Conservation (phyloP, 2,329 filamentous ascomycete genomes). For the Cercospora citrullina region DNA sequence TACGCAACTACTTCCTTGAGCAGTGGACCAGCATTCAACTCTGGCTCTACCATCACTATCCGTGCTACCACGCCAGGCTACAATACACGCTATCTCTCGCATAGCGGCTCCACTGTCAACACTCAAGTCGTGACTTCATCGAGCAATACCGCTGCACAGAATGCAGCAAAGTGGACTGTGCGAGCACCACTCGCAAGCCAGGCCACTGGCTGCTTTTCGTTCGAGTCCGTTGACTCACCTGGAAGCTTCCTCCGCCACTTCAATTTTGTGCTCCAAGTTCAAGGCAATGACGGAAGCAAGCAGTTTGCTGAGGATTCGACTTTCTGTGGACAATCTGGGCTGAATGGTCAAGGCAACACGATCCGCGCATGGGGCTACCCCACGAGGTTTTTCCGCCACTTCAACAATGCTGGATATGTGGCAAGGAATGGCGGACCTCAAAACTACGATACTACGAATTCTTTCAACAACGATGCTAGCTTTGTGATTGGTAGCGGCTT, state of each 20-base stretch:
- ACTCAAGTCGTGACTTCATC: constrained; percentile 57
- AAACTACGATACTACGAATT: constrained; percentile 51
- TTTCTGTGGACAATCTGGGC: constrained; percentile 57
- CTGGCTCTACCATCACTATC: constrained; percentile 56
- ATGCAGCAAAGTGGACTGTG: constrained; percentile 56
- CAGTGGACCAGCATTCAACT: constrained; percentile 51
- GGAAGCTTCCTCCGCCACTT: constrained; percentile 61
- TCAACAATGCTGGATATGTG: constrained; percentile 48
- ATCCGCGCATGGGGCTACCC: constrained; percentile 62
- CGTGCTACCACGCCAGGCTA: constrained; percentile 57
- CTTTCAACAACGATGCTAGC: constrained; percentile 58
- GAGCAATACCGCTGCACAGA: constrained; percentile 52
- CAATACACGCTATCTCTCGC: constrained; percentile 57
- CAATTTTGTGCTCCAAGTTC: constrained; percentile 54
- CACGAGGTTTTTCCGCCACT: constrained; percentile 60
- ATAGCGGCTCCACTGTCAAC: constrained; percentile 53
- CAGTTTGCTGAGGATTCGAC: constrained; percentile 62
- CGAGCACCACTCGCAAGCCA: constrained; percentile 56
- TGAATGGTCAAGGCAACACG: constrained; percentile 55
- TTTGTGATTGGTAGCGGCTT: constrained; percentile 51
- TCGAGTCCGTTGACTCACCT: constrained; percentile 59
- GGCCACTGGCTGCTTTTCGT: constrained; percentile 56
- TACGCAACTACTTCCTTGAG: constrained; percentile 54
- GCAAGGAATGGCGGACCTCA: constrained; percentile 60
- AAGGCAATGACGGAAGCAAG: constrained; percentile 57